Percentiles rank a stretch among this genome's conserved stretches.
phyloP scores from a whole-genome alignment of 345 rosid genomes.

The Aquilaria yunnanensis region DNA sequence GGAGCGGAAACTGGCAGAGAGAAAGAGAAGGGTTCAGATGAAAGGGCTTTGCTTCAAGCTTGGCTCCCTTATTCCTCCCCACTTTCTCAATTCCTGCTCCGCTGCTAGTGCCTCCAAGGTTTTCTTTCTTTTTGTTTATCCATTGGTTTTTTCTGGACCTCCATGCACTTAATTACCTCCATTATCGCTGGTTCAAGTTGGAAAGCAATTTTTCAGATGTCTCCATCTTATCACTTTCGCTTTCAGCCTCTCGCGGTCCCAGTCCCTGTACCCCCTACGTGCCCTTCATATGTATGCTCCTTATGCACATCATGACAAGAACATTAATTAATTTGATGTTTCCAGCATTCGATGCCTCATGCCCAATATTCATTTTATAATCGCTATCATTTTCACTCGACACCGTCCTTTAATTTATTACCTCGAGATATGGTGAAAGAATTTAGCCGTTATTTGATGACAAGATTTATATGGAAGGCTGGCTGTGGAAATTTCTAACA shows the following conservation, averaged over 20 bases:
- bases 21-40: conserved; percentile 55
- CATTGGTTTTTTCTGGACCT: background rate
- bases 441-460: too few species aligned
- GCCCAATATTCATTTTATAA: too few species aligned
- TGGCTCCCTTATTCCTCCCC: conserved; percentile 38
- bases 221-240: background rate
- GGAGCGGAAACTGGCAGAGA: conserved; percentile 53
- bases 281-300: too few species aligned
- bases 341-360: too few species aligned
- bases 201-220: background rate
- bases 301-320: too few species aligned
- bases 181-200: background rate
- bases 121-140: background rate
- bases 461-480: background rate
- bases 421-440: too few species aligned
- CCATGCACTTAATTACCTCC: background rate
- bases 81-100: conserved; percentile 8
- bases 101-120: conserved; percentile 26
- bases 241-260: too few species aligned
- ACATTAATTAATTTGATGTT: too few species aligned
- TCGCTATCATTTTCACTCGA: too few species aligned
- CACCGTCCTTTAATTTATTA: too few species aligned
- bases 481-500: background rate
- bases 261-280: too few species aligned
- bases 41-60: conserved; percentile 47